Evolutionary conservation across 345 rosid genomes (phyloP).

Genomic region (Linum trigynum): DNA sequence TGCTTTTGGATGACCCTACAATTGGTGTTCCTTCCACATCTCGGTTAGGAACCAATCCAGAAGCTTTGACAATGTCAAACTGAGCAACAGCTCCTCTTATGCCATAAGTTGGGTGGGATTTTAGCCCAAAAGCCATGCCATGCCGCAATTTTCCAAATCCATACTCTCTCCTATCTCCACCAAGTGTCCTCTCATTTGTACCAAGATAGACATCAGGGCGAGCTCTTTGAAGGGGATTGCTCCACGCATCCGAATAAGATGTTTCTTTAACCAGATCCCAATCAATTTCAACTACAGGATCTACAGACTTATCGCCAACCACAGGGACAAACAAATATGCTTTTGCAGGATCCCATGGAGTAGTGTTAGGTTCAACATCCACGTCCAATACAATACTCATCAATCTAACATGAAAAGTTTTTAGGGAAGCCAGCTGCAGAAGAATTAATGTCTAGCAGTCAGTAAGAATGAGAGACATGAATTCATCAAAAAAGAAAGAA

Average conservation of each 20-base stretch:
- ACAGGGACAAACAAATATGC: conserved; percentile 95
- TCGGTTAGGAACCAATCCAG: conserved; percentile 70
- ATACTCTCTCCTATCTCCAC: conserved; percentile 97
- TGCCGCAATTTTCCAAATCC: conserved; percentile 94
- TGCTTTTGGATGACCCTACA: conserved; percentile 36
- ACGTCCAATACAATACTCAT: conserved; percentile 99
- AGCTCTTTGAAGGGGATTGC: conserved; percentile 95
- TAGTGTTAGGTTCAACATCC: conserved; percentile 97
- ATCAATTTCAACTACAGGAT: conserved; percentile 68
- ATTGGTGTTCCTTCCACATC: conserved; percentile 36
- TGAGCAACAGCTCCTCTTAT: conserved; percentile 96
- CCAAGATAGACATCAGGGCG: conserved; percentile 98
- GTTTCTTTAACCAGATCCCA: conserved; percentile 72
- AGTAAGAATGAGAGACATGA: neutral
- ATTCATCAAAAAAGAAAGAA: neutral
- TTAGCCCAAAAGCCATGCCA: conserved; percentile 76
- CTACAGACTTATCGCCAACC: conserved; percentile 53
- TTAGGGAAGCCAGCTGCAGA: conserved; percentile 88
- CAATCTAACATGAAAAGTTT: conserved; percentile 85
- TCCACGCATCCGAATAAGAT: conserved; percentile 58
- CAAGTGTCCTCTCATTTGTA: conserved; percentile 93
- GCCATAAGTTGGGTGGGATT: conserved; percentile 95
- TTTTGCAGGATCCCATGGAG: conserved; percentile 99
- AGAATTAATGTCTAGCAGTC: conserved; percentile 1
- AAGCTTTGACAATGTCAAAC: conserved; percentile 85